Conservation (phyloP, 2,329 filamentous ascomycete genomes). For the Sporothrix schenckii region DNA sequence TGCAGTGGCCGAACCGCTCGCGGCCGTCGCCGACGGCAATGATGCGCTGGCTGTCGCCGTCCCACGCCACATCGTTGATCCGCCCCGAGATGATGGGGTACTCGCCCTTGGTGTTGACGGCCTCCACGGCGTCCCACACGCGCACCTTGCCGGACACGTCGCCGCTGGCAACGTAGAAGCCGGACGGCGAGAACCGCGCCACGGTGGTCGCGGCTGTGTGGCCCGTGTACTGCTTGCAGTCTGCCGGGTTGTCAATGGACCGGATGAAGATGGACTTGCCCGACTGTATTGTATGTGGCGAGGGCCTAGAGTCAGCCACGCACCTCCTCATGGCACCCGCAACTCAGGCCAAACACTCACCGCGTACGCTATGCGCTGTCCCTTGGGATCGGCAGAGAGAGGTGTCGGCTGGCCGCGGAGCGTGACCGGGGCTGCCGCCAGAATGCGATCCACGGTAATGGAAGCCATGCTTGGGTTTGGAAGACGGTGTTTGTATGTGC, state of each 20-base stretch:
- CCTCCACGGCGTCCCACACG: conserved; percentile 91
- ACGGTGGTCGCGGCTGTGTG: conserved; percentile 90
- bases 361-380: conserved; percentile 89
- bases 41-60: conserved; percentile 92
- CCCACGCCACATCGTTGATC: conserved; percentile 97
- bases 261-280: conserved; percentile 97
- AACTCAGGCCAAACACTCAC: conserved; percentile 55
- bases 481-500: background rate
- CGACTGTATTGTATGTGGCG: conserved; percentile 63
- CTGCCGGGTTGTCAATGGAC: conserved; percentile 84
- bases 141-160: conserved; percentile 82
- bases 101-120: conserved; percentile 84
- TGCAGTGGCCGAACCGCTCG: conserved; percentile 89
- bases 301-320: background rate
- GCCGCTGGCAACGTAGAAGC: conserved; percentile 92
- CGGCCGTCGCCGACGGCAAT: conserved; percentile 96
- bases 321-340: background rate
- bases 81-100: conserved; percentile 92
- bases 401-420: conserved; percentile 84
- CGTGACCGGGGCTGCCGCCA: conserved; percentile 83
- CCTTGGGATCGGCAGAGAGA: conserved; percentile 84
- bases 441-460: conserved; percentile 67
- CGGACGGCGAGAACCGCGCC: conserved; percentile 89
- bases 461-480: conserved; percentile 39
- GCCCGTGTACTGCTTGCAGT: conserved; percentile 86